phyloP scores from a whole-genome alignment of 495 filamentous ascomycete species.

The Aspergillus coremiiformis region DNA sequence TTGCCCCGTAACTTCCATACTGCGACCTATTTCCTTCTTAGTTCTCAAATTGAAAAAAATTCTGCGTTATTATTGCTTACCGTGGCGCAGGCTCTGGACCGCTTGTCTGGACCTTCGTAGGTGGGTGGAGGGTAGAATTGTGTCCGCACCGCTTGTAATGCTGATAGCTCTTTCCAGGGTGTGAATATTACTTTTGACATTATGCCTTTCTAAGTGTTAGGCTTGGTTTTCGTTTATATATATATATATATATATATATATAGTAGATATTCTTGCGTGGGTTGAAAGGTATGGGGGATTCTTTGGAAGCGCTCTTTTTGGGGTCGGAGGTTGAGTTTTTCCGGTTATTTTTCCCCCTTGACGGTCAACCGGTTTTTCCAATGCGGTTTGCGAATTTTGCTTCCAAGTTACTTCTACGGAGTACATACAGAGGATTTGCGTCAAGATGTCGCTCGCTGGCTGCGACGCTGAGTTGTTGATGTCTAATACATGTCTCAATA shows the following conservation, averaged over 20 bases:
- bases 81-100: constrained; percentile 38
- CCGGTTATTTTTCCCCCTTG: too few species aligned
- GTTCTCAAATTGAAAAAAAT: constrained; percentile 1
- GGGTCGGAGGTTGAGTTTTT: background rate
- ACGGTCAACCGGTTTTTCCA: too few species aligned
- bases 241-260: too few species aligned
- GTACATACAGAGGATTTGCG: background rate
- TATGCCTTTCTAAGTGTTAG: too few species aligned
- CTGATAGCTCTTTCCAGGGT: constrained; percentile 61
- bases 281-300: too few species aligned
- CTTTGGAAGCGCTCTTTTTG: background rate
- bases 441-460: background rate
- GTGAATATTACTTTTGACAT: constrained; percentile 76
- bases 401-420: too few species aligned
- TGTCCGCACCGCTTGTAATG: constrained; percentile 58
- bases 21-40: constrained; percentile 30
- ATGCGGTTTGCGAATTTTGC: too few species aligned
- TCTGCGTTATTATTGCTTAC: constrained; percentile 25
- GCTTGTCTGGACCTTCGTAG: constrained; percentile 32
- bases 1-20: constrained; percentile 61
- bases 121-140: constrained; percentile 54
- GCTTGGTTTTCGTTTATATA: too few species aligned
- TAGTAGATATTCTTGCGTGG: too few species aligned
- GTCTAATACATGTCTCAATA: constrained; percentile 6
- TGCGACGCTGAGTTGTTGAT: background rate